Percentiles rank a stretch among this genome's conserved stretches.
phyloP scores from a whole-genome alignment of 352 stramenopile species.

The Plasmopara viticola region DNA sequence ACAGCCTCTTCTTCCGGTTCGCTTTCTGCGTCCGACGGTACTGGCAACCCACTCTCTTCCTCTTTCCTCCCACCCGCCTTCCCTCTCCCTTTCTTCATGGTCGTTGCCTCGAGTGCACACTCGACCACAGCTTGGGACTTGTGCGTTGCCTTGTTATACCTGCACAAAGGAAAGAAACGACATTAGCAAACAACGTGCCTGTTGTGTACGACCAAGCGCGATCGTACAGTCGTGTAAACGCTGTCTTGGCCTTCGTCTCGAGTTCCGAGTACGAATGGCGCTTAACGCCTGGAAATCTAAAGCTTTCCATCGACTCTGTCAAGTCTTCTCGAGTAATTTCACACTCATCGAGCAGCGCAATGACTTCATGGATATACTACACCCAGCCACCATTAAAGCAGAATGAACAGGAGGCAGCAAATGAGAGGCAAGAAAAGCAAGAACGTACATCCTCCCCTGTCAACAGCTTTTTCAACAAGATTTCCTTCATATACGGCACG shows the following conservation, averaged over 20 bases:
- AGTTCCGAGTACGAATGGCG: conserved; percentile 71
- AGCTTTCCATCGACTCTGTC: conserved; percentile 94
- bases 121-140: conserved; percentile 93
- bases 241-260: conserved; percentile 87
- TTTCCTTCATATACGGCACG: conserved; percentile 86
- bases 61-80: conserved; percentile 33
- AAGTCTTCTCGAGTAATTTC: conserved; percentile 96
- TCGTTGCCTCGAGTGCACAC: conserved; percentile 55
- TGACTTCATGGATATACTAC: conserved; percentile 84
- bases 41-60: conserved; percentile 44
- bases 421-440: background rate
- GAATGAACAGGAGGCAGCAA: background rate
- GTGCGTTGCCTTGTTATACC: conserved; percentile 91
- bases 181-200: background rate
- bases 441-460: conserved; percentile 59
- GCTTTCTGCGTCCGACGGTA: conserved; percentile 64
- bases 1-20: conserved; percentile 57
- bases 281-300: conserved; percentile 75
- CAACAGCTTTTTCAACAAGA: conserved; percentile 74
- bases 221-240: conserved; percentile 88
- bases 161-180: conserved; percentile 9
- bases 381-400: background rate
- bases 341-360: conserved; percentile 95
- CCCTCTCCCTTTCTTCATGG: conserved; percentile 65
- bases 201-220: background rate